These are phyloP conservation scores for Mollisia scopiformis DNA, from an alignment of 2,329 filamentous ascomycete genomes.

Conservation along the genomic window DNA sequence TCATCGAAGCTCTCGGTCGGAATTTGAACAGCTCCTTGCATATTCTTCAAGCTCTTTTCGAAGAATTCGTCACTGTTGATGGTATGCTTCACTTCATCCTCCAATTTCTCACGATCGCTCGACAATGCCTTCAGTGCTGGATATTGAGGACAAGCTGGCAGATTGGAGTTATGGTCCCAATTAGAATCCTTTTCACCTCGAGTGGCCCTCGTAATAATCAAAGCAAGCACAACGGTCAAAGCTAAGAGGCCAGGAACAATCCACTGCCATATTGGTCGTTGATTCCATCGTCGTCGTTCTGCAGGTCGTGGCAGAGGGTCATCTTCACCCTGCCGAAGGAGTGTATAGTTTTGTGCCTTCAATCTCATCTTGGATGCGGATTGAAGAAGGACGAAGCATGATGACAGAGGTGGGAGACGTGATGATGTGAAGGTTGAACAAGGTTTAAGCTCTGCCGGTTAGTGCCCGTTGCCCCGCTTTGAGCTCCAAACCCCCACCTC, in stretches of 20 bases:
- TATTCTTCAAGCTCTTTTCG: conserved; percentile 24
- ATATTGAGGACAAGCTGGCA: conserved; percentile 27
- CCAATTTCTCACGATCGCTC: conserved; percentile 10
- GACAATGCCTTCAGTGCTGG: conserved; percentile 17
- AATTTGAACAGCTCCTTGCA: conserved; percentile 56
- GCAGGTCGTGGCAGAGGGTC: not conserved
- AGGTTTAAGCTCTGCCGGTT: not conserved
- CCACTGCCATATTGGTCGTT: conserved; percentile 16
- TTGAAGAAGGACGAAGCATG: not conserved
- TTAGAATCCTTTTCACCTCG: conserved; percentile 1
- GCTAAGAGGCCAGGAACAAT: conserved; percentile 8
- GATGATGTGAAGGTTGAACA: not conserved
- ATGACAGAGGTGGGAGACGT: not conserved
- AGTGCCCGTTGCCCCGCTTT: not conserved
- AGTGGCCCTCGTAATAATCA: conserved; percentile 5
- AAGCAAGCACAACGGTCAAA: conserved; percentile 1
- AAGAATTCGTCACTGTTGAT: conserved; percentile 24
- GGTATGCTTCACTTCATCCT: conserved; percentile 17
- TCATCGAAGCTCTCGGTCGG: conserved; percentile 60
- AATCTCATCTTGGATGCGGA: conserved; percentile 6
- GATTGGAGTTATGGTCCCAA: not conserved
- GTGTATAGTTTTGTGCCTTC: conserved; percentile 22
- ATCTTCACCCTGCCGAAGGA: conserved; percentile 19
- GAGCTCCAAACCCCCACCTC: conserved; percentile 3
- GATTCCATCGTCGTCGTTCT: conserved; percentile 2